Evolutionary conservation across 192 early-diverging fungal genomes (phyloP).

Genomic region (Backusella circina): DNA sequence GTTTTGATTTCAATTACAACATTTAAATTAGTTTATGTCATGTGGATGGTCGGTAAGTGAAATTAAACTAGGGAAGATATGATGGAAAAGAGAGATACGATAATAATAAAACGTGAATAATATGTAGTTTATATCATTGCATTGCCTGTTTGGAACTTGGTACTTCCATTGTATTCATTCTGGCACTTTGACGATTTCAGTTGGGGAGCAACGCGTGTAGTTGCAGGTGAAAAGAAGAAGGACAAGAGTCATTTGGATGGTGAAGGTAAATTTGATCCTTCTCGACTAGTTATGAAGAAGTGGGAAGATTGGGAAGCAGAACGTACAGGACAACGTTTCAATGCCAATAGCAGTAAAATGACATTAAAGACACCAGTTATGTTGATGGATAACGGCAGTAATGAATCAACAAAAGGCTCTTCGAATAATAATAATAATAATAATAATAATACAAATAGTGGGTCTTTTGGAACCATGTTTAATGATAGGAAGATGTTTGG

Average conservation of each 20-base stretch:
- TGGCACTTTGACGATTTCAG: slow-evolving; percentile 94
- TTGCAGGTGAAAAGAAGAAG: slow-evolving; percentile 60
- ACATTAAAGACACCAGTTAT: slow-evolving; percentile 20
- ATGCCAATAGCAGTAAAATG: slow-evolving; percentile 2
- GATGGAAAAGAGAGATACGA: neutral
- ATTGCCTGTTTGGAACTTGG: slow-evolving; percentile 90
- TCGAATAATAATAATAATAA: too few species aligned
- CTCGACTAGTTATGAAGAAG: slow-evolving; percentile 50
- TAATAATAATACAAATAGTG: slow-evolving; percentile 4
- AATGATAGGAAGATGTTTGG: slow-evolving; percentile 34
- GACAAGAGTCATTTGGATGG: slow-evolving; percentile 65
- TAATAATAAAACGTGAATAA: neutral
- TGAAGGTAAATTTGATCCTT: slow-evolving; percentile 75
- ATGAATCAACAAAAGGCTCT: neutral
- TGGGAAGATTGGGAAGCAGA: slow-evolving; percentile 60
- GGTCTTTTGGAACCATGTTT: slow-evolving; percentile 19
- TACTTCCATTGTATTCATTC: slow-evolving; percentile 88
- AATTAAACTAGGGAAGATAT: too few species aligned
- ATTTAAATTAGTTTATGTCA: slow-evolving; percentile 75
- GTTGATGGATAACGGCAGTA: neutral
- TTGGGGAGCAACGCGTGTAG: slow-evolving; percentile 79
- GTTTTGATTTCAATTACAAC: slow-evolving; percentile 88
- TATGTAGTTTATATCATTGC: slow-evolving; percentile 69
- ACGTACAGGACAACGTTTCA: slow-evolving; percentile 42
- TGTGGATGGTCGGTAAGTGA: slow-evolving; percentile 76